These are phyloP conservation scores for Carex arenaria DNA, from an alignment of 202 grass and related monocot genomes.

Conservation along the genomic window DNA sequence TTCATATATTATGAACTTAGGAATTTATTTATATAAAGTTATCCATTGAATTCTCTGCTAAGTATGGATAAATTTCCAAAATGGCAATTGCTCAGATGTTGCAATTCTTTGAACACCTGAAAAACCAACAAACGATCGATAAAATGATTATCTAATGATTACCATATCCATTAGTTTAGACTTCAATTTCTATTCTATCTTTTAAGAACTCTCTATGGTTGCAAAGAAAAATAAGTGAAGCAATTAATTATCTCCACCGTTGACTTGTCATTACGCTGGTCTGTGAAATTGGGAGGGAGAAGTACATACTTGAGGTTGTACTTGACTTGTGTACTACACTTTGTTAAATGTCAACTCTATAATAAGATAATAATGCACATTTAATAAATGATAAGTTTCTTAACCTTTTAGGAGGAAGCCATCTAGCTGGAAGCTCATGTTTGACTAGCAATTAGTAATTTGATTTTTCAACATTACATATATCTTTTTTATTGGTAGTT, in stretches of 20 bases:
- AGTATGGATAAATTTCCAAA: background rate
- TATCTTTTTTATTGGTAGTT: background rate
- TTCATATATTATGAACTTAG: background rate
- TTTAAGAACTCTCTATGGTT: background rate
- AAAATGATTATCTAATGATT: background rate
- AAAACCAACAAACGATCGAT: background rate
- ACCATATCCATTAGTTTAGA: background rate
- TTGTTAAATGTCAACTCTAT: slow-evolving; percentile 20
- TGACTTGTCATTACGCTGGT: background rate
- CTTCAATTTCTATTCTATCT: background rate
- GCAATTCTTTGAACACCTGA: background rate
- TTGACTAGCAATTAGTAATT: background rate
- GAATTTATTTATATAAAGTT: background rate
- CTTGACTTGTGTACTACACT: slow-evolving; percentile 16
- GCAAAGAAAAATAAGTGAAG: background rate
- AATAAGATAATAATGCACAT: background rate
- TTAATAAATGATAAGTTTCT: background rate
- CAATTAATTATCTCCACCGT: background rate
- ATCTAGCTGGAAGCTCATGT: background rate
- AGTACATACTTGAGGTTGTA: slow-evolving; percentile 11
- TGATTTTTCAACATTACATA: background rate
- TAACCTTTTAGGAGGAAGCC: background rate
- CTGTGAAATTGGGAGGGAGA: background rate
- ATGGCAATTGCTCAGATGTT: background rate
- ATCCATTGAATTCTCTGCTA: background rate